phyloP scores from a whole-genome alignment of 2,329 filamentous ascomycete genomes.

The Pseudocercospora fuligena region DNA sequence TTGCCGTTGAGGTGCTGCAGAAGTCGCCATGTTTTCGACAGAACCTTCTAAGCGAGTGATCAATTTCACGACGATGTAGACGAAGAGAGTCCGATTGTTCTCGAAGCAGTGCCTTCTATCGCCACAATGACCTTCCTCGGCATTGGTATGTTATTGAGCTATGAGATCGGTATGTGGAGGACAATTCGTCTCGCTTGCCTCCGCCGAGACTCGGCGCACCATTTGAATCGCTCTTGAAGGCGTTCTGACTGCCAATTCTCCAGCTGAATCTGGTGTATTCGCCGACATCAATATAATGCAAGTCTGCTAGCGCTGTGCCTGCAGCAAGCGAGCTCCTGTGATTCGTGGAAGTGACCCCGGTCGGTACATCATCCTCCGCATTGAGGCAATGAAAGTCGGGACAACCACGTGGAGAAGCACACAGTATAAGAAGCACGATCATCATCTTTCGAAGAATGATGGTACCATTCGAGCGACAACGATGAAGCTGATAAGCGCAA shows the following conservation, averaged over 20 bases:
- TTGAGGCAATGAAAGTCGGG: background rate
- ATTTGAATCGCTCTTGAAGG: background rate
- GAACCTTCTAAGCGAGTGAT: background rate
- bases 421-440: background rate
- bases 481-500: background rate
- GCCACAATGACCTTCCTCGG: background rate
- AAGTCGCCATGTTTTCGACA: background rate
- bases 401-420: background rate
- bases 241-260: background rate
- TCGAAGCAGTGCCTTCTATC: background rate
- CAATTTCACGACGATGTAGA: background rate
- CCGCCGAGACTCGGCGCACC: background rate
- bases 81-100: background rate
- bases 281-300: background rate
- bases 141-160: background rate
- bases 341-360: background rate
- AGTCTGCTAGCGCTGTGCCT: background rate
- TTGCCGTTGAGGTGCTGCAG: background rate
- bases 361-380: slow-evolving; percentile 8
- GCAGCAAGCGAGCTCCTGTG: background rate
- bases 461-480: background rate
- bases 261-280: background rate
- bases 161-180: slow-evolving; percentile 2
- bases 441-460: background rate
- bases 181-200: background rate